phyloP scores from a whole-genome alignment of 441 rosid genomes.

The Francoa sonchifolia region DNA sequence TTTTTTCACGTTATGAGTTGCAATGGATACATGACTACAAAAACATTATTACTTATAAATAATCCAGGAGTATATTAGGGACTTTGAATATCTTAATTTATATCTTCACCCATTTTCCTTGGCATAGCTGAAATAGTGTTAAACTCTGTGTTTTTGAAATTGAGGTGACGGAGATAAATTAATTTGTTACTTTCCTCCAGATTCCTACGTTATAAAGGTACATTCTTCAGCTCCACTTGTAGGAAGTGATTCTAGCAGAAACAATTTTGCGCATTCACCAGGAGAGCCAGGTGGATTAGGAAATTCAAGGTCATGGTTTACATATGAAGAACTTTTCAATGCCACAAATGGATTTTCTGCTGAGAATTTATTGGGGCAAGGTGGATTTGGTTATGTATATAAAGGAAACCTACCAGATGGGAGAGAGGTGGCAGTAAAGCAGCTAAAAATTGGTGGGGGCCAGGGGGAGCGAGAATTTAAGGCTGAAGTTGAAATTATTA shows the following conservation, averaged over 20 bases:
- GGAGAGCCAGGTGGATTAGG: slow-evolving; percentile 53
- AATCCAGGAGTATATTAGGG: no score
- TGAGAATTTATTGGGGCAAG: slow-evolving; percentile 72
- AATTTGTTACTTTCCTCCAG: slow-evolving; percentile 23
- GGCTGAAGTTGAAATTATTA: slow-evolving; percentile 87
- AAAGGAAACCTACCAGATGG: slow-evolving; percentile 69
- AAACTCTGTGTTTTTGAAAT: background rate
- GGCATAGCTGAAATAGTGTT: background rate
- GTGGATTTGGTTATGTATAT: slow-evolving; percentile 82
- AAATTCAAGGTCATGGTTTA: slow-evolving; percentile 47
- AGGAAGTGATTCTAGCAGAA: slow-evolving; percentile 48
- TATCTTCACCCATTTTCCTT: background rate
- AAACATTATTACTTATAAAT: no score
- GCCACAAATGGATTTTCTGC: slow-evolving; percentile 70
- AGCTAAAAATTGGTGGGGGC: slow-evolving; percentile 63
- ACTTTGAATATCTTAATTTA: no score
- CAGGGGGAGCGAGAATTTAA: slow-evolving; percentile 93
- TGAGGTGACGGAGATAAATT: slow-evolving; percentile 1
- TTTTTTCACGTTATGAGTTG: no score
- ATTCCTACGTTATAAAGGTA: slow-evolving; percentile 29
- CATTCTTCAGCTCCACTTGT: slow-evolving; percentile 51
- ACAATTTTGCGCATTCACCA: slow-evolving; percentile 26
- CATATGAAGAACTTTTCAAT: slow-evolving; percentile 55
- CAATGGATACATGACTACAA: no score
- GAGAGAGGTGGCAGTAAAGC: slow-evolving; percentile 75